Conservation (phyloP, 192 early-diverging fungal species). For the Gigaspora rosea region DNA sequence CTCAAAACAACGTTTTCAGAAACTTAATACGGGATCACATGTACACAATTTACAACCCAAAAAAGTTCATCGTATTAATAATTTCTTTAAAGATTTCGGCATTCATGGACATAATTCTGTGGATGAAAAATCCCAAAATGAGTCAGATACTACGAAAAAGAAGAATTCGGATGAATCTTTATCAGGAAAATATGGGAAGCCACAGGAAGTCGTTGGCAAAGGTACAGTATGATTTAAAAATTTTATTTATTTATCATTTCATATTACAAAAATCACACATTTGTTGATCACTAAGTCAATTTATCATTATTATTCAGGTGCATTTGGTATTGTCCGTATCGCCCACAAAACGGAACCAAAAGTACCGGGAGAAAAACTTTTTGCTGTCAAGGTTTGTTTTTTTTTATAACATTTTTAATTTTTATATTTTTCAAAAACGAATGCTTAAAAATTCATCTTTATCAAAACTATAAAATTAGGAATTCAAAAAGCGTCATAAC, state of each 20-base stretch:
- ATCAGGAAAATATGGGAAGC: constrained; percentile 44
- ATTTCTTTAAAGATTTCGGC: constrained; percentile 16
- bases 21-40: not conserved
- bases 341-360: constrained; percentile 40
- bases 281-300: no score
- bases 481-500: constrained; percentile 75
- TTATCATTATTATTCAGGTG: constrained; percentile 31
- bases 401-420: no score
- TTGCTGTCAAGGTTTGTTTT: constrained; percentile 48
- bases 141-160: not conserved
- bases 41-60: not conserved
- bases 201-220: constrained; percentile 46
- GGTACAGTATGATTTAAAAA: not conserved
- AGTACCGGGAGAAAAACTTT: constrained; percentile 41
- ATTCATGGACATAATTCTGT: no score
- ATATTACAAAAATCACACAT: not conserved
- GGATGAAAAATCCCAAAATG: not conserved
- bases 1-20: constrained; percentile 3
- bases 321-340: constrained; percentile 49
- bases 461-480: constrained; percentile 51
- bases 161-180: constrained; percentile 19
- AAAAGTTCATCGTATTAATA: constrained; percentile 5
- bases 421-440: no score
- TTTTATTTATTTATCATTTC: not conserved
- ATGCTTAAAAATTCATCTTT: no score